Conservation (phyloP, 2,329 filamentous ascomycete species). For the Chaetomium sp. region DNA sequence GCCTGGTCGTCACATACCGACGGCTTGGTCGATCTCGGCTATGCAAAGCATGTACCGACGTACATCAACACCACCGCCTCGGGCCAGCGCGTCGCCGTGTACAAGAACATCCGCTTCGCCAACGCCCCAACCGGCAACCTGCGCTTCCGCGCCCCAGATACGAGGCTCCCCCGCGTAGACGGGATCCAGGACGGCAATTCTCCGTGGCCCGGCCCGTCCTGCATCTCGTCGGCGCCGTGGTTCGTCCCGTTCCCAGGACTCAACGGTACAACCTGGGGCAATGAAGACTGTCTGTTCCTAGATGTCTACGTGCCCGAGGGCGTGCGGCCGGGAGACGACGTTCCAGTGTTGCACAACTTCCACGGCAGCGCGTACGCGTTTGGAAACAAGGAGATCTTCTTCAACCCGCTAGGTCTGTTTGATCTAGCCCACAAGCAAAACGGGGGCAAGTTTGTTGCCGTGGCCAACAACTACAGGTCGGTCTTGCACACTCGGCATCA, state of each 20-base stretch:
- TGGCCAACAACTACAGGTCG: conserved; percentile 32
- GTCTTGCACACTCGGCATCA: not conserved
- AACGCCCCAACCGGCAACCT: conserved; percentile 33
- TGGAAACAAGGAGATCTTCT: conserved; percentile 32
- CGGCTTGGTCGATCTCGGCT: conserved; percentile 12
- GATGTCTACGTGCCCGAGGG: conserved; percentile 33
- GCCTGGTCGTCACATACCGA: not conserved
- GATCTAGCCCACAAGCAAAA: conserved; percentile 22
- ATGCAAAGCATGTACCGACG: conserved; percentile 28
- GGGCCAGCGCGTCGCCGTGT: conserved; percentile 30
- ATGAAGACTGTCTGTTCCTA: conserved; percentile 34
- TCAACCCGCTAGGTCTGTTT: conserved; percentile 30
- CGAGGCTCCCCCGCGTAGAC: conserved; percentile 16
- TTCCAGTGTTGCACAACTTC: conserved; percentile 33
- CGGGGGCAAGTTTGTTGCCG: conserved; percentile 29
- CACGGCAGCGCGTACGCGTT: conserved; percentile 31
- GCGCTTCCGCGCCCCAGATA: conserved; percentile 33
- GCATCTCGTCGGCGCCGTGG: conserved; percentile 19
- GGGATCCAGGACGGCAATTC: conserved; percentile 24
- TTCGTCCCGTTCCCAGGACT: not conserved
- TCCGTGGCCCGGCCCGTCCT: not conserved
- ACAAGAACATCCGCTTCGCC: conserved; percentile 37
- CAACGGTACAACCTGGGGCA: conserved; percentile 32
- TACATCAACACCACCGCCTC: conserved; percentile 30
- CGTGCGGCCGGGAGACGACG: conserved; percentile 28